Evolutionary conservation across 306 rosid genomes (phyloP).

Genomic region (barrel medic (Medicago truncatula)): DNA sequence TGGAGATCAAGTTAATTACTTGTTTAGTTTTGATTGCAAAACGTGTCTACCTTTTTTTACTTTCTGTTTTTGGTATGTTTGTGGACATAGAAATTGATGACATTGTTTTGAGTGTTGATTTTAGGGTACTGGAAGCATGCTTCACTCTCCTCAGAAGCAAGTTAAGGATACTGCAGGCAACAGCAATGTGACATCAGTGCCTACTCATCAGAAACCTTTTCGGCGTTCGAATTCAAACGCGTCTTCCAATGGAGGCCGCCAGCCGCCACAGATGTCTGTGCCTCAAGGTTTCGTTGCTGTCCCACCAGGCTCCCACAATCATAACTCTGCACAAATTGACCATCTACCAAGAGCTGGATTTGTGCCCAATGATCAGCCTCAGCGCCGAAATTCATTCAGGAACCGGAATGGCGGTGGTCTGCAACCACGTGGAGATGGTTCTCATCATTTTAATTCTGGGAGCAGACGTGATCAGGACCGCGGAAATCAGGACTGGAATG

Average conservation of each 20-base stretch:
- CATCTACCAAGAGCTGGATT: slow-evolving; percentile 61
- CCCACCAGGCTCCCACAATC: slow-evolving; percentile 45
- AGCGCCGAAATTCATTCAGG: slow-evolving; percentile 60
- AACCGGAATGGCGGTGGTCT: slow-evolving; percentile 65
- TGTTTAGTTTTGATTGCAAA: slow-evolving; percentile 1
- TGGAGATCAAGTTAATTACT: not conserved
- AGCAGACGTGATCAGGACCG: slow-evolving; percentile 82
- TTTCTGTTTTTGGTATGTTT: slow-evolving; percentile 11
- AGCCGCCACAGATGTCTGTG: slow-evolving; percentile 43
- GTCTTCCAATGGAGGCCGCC: slow-evolving; percentile 63
- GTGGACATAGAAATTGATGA: slow-evolving; percentile 36
- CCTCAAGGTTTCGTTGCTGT: slow-evolving; percentile 52
- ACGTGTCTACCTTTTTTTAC: not conserved
- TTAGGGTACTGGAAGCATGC: slow-evolving; percentile 62
- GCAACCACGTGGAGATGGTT: slow-evolving; percentile 76
- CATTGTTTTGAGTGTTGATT: slow-evolving; percentile 32
- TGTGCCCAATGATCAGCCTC: slow-evolving; percentile 64
- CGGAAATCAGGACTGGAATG: slow-evolving; percentile 80
- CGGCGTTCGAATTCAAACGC: slow-evolving; percentile 55
- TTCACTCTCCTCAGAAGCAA: slow-evolving; percentile 62
- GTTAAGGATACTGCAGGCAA: slow-evolving; percentile 47
- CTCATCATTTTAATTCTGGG: slow-evolving; percentile 67
- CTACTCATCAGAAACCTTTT: slow-evolving; percentile 51
- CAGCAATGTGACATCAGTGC: slow-evolving; percentile 47
- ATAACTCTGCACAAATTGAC: slow-evolving; percentile 51